These are phyloP conservation scores for Myrmaecium sp. DNA, from an alignment of 2,329 filamentous ascomycete genomes.

Conservation along the genomic window DNA sequence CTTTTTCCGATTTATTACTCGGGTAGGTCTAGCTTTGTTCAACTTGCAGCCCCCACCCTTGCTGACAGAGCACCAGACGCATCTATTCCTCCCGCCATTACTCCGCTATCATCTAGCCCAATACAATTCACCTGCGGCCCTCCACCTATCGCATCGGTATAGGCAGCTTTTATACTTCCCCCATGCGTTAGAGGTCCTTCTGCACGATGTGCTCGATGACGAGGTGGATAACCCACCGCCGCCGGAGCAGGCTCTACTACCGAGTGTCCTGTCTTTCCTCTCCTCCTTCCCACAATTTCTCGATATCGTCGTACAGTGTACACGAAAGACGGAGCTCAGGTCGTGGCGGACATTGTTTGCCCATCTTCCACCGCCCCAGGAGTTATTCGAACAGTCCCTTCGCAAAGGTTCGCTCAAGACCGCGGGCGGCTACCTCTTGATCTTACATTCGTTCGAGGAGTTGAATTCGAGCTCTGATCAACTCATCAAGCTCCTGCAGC, in stretches of 20 bases:
- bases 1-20: constrained; percentile 71
- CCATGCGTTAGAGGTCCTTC: constrained; percentile 77
- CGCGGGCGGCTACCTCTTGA: constrained; percentile 87
- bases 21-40: constrained; percentile 38
- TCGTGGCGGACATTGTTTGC: constrained; percentile 91
- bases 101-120: constrained; percentile 62
- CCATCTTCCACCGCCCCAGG: constrained; percentile 75
- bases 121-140: constrained; percentile 62
- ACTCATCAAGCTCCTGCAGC: constrained; percentile 61
- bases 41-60: constrained; percentile 1
- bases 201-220: constrained; percentile 87
- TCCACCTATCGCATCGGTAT: constrained; percentile 71
- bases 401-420: constrained; percentile 78
- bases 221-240: constrained; percentile 57
- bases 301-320: constrained; percentile 92
- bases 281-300: constrained; percentile 57
- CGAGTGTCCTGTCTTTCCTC: constrained; percentile 35
- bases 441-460: constrained; percentile 64
- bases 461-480: constrained; percentile 50
- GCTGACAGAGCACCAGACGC: constrained; percentile 43
- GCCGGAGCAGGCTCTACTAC: constrained; percentile 31
- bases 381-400: constrained; percentile 85
- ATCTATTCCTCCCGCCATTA: constrained; percentile 80
- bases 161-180: constrained; percentile 79
- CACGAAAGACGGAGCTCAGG: constrained; percentile 86